Evolutionary conservation across 1,139 yeast genomes (phyloP).

Genomic region (Yamadazyma atlantica): DNA sequence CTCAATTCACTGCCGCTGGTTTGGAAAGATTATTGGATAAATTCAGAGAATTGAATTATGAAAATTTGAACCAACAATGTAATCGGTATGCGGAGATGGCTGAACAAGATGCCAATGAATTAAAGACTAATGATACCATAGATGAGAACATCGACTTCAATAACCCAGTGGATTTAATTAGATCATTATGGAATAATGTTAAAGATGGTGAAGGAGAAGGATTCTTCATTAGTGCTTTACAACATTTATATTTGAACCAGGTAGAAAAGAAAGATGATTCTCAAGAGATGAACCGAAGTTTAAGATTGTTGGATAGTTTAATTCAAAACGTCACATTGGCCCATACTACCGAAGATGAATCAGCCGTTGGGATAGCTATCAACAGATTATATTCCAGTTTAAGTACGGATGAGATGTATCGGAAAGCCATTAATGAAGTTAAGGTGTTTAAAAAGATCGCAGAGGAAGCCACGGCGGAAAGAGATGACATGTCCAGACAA

Average conservation of each 20-base stretch:
- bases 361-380: conserved; percentile 81
- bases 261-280: conserved; percentile 52
- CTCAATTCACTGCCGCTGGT: conserved; percentile 78
- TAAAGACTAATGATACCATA: conserved; percentile 58
- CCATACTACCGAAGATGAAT: conserved; percentile 64
- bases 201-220: conserved; percentile 73
- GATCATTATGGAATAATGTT: conserved; percentile 68
- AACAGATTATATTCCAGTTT: conserved; percentile 76
- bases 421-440: conserved; percentile 73
- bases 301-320: conserved; percentile 79
- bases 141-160: conserved; percentile 64
- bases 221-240: conserved; percentile 73
- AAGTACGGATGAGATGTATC: conserved; percentile 88
- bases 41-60: conserved; percentile 62
- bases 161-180: conserved; percentile 73
- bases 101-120: conserved; percentile 67
- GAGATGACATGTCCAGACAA: conserved; percentile 74
- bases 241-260: conserved; percentile 76
- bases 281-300: conserved; percentile 59
- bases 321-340: conserved; percentile 75
- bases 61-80: conserved; percentile 65
- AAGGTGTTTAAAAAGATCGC: conserved; percentile 64
- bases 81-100: conserved; percentile 64
- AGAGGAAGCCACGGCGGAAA: conserved; percentile 82
- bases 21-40: conserved; percentile 60